Evolutionary conservation across 768 basidiomycete species (phyloP), one percentile per base, ranked within the genome.

Genomic region (Rossbeevera mucosa): DNA sequence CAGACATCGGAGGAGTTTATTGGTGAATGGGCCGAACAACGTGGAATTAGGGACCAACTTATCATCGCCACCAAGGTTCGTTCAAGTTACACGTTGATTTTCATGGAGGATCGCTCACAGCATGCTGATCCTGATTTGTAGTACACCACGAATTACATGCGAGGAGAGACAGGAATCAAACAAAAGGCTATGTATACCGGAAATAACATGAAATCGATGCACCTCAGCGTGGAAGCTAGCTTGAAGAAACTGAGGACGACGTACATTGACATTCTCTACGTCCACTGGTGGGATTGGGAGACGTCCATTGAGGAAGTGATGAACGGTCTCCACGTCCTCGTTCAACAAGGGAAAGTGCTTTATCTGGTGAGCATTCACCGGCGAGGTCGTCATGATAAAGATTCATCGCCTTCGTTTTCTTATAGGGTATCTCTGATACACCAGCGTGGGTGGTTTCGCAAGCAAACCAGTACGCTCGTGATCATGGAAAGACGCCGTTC

Each of bases 221-320:
- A 58, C 16, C 8, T 71, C 25, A 60, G 59, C 18, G 62, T 73
- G 2, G 65, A 67, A n/a, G 66, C 61, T 1, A 69, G 65, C 24
- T 66, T 77, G 47, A 69, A 68, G 50, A 83, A 81, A 54, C 71
- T 86, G 21, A 70, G 80, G 33, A 84, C 82, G 0, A 68, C 74
- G n/a, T 86, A 78, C 53, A 74, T 82, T 60, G 81, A 82, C 55
- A 72, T 82, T 49, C 62, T 82, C 22, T 81, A 81, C 56, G 56
- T 81, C 1, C 80, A 81, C 57, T 77, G 71, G 69, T 74, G 75
- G 79, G 76, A 78, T 51, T 75, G 68, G 51, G 61, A 70, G 11
- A 74, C 74, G 3, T 71, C 69, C 9, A 70, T 78, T 26, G 67
- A 36, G 6, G 33, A 36, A 36, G n/a, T 36, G 5, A 36, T 36